phyloP scores from a whole-genome alignment of 148 eudicot species.

The Fagopyrum esculentum region DNA sequence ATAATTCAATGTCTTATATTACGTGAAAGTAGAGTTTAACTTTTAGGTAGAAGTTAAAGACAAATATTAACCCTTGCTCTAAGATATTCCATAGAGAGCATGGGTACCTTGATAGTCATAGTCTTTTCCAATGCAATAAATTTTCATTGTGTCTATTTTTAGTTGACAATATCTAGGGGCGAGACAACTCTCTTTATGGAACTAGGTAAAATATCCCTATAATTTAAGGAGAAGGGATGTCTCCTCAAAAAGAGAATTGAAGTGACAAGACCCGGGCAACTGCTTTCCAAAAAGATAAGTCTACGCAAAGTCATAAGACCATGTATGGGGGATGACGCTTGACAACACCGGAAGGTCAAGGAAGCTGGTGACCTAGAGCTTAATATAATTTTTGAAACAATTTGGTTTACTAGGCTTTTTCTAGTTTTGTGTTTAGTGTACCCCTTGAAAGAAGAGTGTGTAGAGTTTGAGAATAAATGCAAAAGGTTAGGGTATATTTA shows the following conservation, averaged over 20 bases:
- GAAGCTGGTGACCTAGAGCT: not conserved
- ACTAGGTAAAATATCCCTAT: not conserved
- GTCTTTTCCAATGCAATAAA: too few species aligned
- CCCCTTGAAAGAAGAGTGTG: too few species aligned
- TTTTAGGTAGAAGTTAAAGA: not conserved
- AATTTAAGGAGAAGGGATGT: constrained; percentile 3
- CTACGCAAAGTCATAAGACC: constrained; percentile 12
- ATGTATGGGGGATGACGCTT: constrained; percentile 1
- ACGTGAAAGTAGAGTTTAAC: not conserved
- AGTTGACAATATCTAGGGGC: constrained; percentile 5
- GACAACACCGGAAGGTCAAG: constrained; percentile 7
- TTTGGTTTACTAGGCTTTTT: too few species aligned
- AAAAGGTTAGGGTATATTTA: too few species aligned
- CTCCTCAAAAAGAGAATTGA: constrained; percentile 2
- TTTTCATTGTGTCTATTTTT: too few species aligned
- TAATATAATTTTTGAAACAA: too few species aligned
- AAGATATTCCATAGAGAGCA: too few species aligned
- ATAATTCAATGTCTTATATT: too few species aligned
- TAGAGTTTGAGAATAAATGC: too few species aligned
- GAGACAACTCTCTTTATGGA: constrained; percentile 3
- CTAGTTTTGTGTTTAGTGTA: too few species aligned
- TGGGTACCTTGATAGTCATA: too few species aligned
- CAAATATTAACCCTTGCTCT: too few species aligned
- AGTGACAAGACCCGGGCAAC: constrained; percentile 2
- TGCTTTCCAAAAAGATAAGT: constrained; percentile 11